Conservation (phyloP, 2,329 filamentous ascomycete genomes). For the Neoascochyta sp. region DNA sequence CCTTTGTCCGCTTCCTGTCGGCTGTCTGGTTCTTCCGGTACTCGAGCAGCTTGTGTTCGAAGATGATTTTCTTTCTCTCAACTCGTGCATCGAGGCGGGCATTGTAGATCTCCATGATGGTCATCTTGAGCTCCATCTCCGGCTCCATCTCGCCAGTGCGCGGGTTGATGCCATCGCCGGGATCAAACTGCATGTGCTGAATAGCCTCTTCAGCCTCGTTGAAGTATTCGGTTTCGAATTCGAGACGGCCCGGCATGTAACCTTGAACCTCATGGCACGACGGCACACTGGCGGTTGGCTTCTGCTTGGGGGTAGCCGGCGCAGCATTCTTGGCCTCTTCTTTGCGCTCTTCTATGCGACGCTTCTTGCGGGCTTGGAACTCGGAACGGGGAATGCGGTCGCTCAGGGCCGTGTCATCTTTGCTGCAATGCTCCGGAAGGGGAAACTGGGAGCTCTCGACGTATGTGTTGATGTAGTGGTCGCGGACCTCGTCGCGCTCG, state of each 20-base stretch:
- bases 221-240: slow-evolving; percentile 96
- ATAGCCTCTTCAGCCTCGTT: slow-evolving; percentile 98
- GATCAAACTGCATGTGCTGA: slow-evolving; percentile 97
- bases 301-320: slow-evolving; percentile 83
- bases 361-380: slow-evolving; percentile 89
- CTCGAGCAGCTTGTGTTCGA: slow-evolving; percentile 89
- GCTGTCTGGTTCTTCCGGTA: slow-evolving; percentile 85
- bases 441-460: slow-evolving; percentile 81
- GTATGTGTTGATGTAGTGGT: slow-evolving; percentile 89
- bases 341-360: slow-evolving; percentile 85
- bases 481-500: slow-evolving; percentile 89
- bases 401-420: slow-evolving; percentile 72
- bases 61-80: slow-evolving; percentile 93
- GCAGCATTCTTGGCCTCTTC: slow-evolving; percentile 81
- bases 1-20: slow-evolving; percentile 94
- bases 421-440: slow-evolving; percentile 79
- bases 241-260: slow-evolving; percentile 95
- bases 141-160: slow-evolving; percentile 82
- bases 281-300: slow-evolving; percentile 91
- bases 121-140: slow-evolving; percentile 96
- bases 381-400: slow-evolving; percentile 82
- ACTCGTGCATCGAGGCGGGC: slow-evolving; percentile 83
- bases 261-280: slow-evolving; percentile 97
- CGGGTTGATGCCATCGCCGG: slow-evolving; percentile 86
- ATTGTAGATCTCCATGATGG: slow-evolving; percentile 98